Percentiles rank a stretch among this genome's conserved stretches.
These are phyloP conservation scores for Hypsizygus marmoreus DNA, from an alignment of 768 basidiomycete species.

Conservation along the genomic window DNA sequence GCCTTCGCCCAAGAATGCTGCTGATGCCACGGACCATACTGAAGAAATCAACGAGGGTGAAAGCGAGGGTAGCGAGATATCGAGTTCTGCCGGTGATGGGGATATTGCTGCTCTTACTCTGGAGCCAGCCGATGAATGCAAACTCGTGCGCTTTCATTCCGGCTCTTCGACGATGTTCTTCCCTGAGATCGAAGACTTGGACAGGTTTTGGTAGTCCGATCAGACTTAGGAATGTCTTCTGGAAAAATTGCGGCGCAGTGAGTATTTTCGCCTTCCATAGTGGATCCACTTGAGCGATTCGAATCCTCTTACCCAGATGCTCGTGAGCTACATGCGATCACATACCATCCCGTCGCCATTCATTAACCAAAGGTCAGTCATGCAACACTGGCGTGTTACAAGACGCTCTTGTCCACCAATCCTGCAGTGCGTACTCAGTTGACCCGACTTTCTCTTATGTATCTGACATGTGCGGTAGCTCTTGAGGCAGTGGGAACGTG, in stretches of 20 bases:
- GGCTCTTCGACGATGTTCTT: background rate
- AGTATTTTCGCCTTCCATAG: conserved; percentile 25
- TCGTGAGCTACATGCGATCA: conserved; percentile 35
- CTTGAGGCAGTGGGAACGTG: conserved; percentile 77
- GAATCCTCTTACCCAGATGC: conserved; percentile 36
- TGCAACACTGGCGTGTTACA: conserved; percentile 89
- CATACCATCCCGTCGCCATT: background rate
- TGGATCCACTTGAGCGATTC: background rate
- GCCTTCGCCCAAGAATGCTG: background rate
- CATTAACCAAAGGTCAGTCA: conserved; percentile 48
- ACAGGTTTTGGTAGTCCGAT: conserved; percentile 61
- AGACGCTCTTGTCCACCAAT: conserved; percentile 66
- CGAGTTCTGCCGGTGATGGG: conserved; percentile 23
- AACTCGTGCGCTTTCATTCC: conserved; percentile 43
- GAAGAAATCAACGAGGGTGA: background rate
- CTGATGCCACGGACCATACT: background rate
- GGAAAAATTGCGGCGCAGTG: conserved; percentile 87
- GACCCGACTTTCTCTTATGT: too few relatives aligned
- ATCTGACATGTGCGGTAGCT: too few relatives aligned
- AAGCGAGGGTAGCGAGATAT: conserved; percentile 13
- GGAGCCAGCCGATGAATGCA: conserved; percentile 52
- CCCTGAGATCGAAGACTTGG: background rate
- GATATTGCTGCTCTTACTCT: conserved; percentile 22
- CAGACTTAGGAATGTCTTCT: conserved; percentile 67
- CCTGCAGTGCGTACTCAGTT: conserved; percentile 60